Conservation (phyloP, 306 rosid species). For the Quercus ilex region DNA sequence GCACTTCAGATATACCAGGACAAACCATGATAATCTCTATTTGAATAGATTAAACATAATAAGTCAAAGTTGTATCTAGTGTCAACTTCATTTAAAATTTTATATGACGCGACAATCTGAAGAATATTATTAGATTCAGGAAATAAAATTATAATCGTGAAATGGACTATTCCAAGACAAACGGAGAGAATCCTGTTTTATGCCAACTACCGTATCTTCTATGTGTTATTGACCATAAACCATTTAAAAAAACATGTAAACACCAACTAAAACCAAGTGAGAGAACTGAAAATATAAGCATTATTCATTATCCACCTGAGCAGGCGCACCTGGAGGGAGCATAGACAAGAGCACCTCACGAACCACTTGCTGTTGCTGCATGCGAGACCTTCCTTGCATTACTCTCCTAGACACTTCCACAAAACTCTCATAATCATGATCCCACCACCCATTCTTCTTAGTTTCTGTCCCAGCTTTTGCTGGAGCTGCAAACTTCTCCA, state of each 20-base stretch:
- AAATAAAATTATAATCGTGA: no score
- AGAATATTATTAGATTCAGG: no score
- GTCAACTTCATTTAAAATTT: no score
- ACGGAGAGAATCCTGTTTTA: neutral
- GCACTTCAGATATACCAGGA: no score
- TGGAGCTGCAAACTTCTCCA: conserved; percentile 52
- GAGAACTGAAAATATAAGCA: neutral
- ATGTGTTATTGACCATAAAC: neutral
- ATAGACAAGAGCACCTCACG: conserved; percentile 84
- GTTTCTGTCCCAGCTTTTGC: neutral
- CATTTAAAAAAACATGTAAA: neutral
- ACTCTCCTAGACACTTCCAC: conserved; percentile 84
- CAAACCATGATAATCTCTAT: no score
- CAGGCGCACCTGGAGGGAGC: conserved; percentile 99
- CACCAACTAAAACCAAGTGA: neutral
- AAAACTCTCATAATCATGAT: conserved; percentile 67
- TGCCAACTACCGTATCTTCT: neutral
- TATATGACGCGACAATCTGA: no score
- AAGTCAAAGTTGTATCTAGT: no score
- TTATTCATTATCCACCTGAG: conserved; percentile 53
- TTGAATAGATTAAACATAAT: no score
- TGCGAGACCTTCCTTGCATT: conserved; percentile 76
- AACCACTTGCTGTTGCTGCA: conserved; percentile 83
- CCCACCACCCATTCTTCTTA: conserved; percentile 35
- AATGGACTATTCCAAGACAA: no score